These are phyloP conservation scores for Curvularia sp. DNA, from an alignment of 2,329 filamentous ascomycete species.

Conservation along the genomic window DNA sequence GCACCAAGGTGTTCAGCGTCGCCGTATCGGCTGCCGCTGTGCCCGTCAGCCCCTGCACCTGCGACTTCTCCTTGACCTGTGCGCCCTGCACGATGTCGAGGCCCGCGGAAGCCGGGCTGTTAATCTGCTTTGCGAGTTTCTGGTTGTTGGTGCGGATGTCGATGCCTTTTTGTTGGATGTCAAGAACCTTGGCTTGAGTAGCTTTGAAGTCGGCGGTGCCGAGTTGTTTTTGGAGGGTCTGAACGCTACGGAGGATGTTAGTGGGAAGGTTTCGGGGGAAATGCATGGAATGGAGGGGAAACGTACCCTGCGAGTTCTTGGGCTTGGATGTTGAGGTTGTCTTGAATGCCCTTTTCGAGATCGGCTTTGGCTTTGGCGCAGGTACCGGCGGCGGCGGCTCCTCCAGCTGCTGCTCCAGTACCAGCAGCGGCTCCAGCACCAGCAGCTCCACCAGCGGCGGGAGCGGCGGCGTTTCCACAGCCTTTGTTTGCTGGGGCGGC, in stretches of 20 bases:
- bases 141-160: slow-evolving; percentile 30
- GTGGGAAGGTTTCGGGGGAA: no score
- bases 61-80: slow-evolving; percentile 25
- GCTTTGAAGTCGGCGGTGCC: slow-evolving; percentile 1
- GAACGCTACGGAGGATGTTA: slow-evolving; percentile 14
- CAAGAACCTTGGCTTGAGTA: slow-evolving; percentile 6
- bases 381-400: neutral
- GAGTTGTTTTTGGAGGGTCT: slow-evolving; percentile 13
- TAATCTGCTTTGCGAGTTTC: slow-evolving; percentile 25
- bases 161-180: slow-evolving; percentile 28
- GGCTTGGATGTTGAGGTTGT: slow-evolving; percentile 31
- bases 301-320: slow-evolving; percentile 29
- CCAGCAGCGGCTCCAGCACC: neutral
- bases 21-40: slow-evolving; percentile 7
- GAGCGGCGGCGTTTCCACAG: neutral
- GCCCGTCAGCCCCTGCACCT: slow-evolving; percentile 20
- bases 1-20: slow-evolving; percentile 21
- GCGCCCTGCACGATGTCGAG: slow-evolving; percentile 24
- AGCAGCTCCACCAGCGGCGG: neutral
- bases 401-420: neutral
- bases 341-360: slow-evolving; percentile 26
- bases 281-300: fast-evolving
- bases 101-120: slow-evolving; percentile 24
- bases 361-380: slow-evolving; percentile 6
- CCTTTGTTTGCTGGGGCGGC: neutral